Evolutionary conservation across 345 rosid species (phyloP).

Genomic region (Gossypium stocksii): DNA sequence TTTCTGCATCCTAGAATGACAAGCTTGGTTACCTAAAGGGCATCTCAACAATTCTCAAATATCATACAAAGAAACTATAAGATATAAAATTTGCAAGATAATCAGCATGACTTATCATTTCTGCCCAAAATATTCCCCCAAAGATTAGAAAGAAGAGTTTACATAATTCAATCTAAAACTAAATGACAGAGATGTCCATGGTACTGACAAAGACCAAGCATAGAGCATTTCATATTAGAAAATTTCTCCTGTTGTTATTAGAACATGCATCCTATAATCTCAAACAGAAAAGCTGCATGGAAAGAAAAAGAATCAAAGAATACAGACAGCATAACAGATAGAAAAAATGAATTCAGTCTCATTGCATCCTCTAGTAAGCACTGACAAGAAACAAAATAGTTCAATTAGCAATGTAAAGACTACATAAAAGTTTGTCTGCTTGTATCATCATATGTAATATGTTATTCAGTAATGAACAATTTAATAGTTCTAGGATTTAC

Average conservation of each 20-base stretch:
- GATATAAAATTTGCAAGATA: neutral
- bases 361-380: neutral
- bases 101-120: neutral
- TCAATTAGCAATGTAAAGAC: slow-evolving; percentile 1
- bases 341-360: neutral
- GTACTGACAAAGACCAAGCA: neutral
- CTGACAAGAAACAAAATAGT: neutral
- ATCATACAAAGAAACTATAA: neutral
- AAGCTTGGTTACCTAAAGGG: neutral
- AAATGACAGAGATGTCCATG: neutral
- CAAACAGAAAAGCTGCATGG: neutral
- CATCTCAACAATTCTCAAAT: neutral
- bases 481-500: neutral
- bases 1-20: neutral
- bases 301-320: neutral
- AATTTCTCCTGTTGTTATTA: neutral
- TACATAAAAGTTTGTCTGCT: neutral
- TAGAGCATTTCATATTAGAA: neutral
- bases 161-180: neutral
- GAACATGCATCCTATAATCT: neutral
- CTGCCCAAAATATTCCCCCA: neutral
- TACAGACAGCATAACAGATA: neutral
- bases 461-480: neutral
- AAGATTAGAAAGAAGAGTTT: neutral
- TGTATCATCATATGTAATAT: neutral